phyloP scores from a whole-genome alignment of 495 filamentous ascomycete genomes.

The Aspergillus taichungensis region DNA sequence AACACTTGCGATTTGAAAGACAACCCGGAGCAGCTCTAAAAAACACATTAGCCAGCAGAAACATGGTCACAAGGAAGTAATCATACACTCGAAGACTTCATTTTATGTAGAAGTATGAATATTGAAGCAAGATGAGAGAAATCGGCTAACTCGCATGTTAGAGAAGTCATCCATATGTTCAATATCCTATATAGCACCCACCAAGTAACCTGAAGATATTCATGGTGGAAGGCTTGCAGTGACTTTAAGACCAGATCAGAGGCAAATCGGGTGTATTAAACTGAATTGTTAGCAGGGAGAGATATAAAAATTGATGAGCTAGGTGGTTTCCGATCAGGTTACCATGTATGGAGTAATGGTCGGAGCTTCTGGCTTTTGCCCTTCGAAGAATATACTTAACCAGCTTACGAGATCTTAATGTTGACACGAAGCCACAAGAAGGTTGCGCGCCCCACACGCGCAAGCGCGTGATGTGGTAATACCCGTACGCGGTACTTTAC shows the following conservation, averaged over 20 bases:
- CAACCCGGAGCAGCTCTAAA: slow-evolving; percentile 88
- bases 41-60: not conserved
- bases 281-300: not conserved
- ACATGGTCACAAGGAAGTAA: not conserved
- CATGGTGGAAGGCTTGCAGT: slow-evolving; percentile 39
- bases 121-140: slow-evolving; percentile 93
- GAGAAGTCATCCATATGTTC: not conserved
- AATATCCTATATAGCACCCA: slow-evolving; percentile 30
- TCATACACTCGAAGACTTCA: slow-evolving; percentile 78
- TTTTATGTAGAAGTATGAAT: slow-evolving; percentile 90
- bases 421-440: slow-evolving; percentile 26
- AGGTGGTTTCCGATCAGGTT: no score
- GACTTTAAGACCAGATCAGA: not conserved
- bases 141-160: slow-evolving; percentile 52
- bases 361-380: no score
- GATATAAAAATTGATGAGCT: no score
- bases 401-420: slow-evolving; percentile 5
- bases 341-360: no score
- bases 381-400: not conserved
- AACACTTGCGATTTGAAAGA: slow-evolving; percentile 96
- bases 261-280: not conserved
- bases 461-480: slow-evolving; percentile 6
- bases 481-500: not conserved
- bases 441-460: slow-evolving; percentile 12
- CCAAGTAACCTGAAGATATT: slow-evolving; percentile 85